Evolutionary conservation across 140 eudicot species (phyloP).

Genomic region (Flaveria floridana): DNA sequence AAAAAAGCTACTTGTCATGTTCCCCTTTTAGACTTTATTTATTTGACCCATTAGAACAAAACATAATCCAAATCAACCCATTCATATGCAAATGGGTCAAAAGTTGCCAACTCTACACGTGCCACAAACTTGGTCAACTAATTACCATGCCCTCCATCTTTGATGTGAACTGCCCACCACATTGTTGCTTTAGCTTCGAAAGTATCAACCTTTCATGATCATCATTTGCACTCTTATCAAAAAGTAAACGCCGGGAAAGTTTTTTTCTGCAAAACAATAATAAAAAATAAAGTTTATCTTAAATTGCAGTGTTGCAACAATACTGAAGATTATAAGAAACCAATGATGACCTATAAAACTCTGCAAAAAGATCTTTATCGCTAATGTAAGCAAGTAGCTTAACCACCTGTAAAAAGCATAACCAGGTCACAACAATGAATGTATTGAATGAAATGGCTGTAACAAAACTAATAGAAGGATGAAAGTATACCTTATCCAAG

Average conservation of each 20-base stretch:
- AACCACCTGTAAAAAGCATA: slow-evolving; percentile 45
- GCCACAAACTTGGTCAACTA: neutral
- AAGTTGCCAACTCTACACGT: neutral
- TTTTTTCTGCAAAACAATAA: slow-evolving; percentile 40
- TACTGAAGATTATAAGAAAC: neutral
- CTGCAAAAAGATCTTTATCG: slow-evolving; percentile 75
- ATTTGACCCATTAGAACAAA: too few species aligned
- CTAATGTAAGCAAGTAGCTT: slow-evolving; percentile 72
- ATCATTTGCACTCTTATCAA: slow-evolving; percentile 75
- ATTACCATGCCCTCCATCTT: slow-evolving; percentile 86
- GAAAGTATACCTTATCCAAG: slow-evolving; percentile 55
- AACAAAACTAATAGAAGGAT: neutral
- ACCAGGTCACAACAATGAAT: neutral
- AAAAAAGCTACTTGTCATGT: too few species aligned
- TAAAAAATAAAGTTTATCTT: neutral
- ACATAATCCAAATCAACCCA: too few species aligned
- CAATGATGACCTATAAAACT: slow-evolving; percentile 55
- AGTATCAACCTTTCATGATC: slow-evolving; percentile 71
- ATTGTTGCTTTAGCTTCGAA: slow-evolving; percentile 70
- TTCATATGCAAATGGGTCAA: too few species aligned
- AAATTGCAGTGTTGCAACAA: neutral
- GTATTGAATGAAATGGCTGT: neutral
- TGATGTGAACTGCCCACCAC: slow-evolving; percentile 81
- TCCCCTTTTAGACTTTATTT: too few species aligned
- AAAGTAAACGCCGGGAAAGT: slow-evolving; percentile 65